Conservation (phyloP, 768 basidiomycete species). For the Tylopilus felleus region DNA sequence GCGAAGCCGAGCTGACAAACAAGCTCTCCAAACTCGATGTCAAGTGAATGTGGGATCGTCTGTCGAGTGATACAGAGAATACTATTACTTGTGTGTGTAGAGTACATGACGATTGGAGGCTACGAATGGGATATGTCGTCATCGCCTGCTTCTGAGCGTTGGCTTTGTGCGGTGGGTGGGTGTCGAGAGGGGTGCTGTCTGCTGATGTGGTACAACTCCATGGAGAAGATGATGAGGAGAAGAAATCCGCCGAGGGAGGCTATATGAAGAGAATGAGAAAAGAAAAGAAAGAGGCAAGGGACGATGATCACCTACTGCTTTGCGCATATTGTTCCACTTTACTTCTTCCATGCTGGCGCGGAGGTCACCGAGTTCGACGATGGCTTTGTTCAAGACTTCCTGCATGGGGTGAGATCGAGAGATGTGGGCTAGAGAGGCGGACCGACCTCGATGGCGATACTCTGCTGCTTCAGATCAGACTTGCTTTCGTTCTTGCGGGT, state of each 20-base stretch:
- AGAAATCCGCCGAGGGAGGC: slow-evolving; percentile 64
- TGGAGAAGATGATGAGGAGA: slow-evolving; percentile 62
- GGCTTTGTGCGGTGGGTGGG: background rate
- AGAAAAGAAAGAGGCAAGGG: background rate
- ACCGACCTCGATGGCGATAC: slow-evolving; percentile 78
- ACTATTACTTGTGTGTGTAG: background rate
- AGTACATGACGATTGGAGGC: background rate
- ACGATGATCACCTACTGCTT: slow-evolving; percentile 62
- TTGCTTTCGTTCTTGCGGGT: slow-evolving; percentile 89
- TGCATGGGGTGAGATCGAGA: slow-evolving; percentile 24
- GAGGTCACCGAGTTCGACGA: slow-evolving; percentile 72
- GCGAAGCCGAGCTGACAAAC: slow-evolving; percentile 39
- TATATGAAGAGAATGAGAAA: slow-evolving; percentile 26
- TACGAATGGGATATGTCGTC: slow-evolving; percentile 18
- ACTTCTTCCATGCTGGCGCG: slow-evolving; percentile 80
- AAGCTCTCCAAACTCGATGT: slow-evolving; percentile 59
- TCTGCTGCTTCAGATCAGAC: slow-evolving; percentile 77
- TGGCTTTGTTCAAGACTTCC: slow-evolving; percentile 73
- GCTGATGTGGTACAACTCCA: slow-evolving; percentile 57
- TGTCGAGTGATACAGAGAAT: background rate
- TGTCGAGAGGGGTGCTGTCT: slow-evolving; percentile 27
- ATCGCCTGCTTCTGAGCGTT: background rate
- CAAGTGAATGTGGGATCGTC: slow-evolving; percentile 29
- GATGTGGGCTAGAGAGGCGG: background rate
- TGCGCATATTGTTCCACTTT: slow-evolving; percentile 87